These are phyloP conservation scores for Capronia americana DNA, from an alignment of 2,329 filamentous ascomycete species.

Conservation along the genomic window DNA sequence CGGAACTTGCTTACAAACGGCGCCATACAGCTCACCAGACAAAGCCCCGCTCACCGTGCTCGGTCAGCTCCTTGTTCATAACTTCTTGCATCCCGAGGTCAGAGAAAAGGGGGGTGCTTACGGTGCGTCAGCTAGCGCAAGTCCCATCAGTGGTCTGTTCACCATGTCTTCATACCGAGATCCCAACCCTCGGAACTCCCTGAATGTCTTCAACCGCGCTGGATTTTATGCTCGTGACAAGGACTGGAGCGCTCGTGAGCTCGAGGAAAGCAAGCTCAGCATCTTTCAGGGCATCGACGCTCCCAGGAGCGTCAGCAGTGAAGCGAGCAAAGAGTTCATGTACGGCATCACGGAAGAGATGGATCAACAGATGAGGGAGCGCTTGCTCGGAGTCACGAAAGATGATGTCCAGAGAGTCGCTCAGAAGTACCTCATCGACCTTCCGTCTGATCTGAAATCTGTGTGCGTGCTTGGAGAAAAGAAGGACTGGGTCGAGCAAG, in stretches of 20 bases:
- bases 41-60: constrained; percentile 86
- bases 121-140: constrained; percentile 85
- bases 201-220: constrained; percentile 81
- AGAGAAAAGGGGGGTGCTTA: constrained; percentile 97
- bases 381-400: constrained; percentile 82
- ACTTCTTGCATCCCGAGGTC: constrained; percentile 95
- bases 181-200: constrained; percentile 87
- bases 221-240: constrained; percentile 83
- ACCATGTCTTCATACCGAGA: constrained; percentile 97
- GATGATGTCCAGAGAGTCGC: constrained; percentile 82
- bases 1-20: constrained; percentile 78
- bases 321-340: constrained; percentile 86
- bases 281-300: constrained; percentile 93
- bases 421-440: constrained; percentile 78
- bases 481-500: constrained; percentile 64
- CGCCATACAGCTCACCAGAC: constrained; percentile 77
- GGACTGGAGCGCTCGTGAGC: constrained; percentile 79
- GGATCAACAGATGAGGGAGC: constrained; percentile 82
- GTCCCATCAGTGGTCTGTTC: constrained; percentile 81
- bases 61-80: constrained; percentile 90
- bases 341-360: constrained; percentile 86
- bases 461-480: constrained; percentile 81
- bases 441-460: constrained; percentile 64
- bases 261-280: constrained; percentile 95
- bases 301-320: constrained; percentile 81